Percentiles rank a stretch among this genome's conserved stretches.
These are phyloP conservation scores for Tetrahymena borealis DNA, from an alignment of 73 alveolate species.

Conservation along the genomic window DNA sequence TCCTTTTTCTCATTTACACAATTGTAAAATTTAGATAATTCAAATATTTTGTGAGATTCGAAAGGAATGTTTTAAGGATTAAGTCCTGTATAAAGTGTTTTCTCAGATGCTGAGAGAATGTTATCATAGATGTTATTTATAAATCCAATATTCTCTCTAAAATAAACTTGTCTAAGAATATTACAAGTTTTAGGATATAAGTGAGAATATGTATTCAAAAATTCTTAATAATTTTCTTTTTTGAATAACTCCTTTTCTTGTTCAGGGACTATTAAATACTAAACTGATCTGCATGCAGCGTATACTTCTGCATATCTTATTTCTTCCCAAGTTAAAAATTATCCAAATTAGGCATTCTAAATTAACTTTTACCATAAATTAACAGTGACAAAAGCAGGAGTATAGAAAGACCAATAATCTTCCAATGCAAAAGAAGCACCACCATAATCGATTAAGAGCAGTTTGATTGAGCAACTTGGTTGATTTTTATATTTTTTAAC, in stretches of 20 bases:
- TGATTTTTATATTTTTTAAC: background rate
- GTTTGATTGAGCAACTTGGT: background rate
- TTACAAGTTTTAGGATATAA: background rate
- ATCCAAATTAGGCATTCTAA: background rate
- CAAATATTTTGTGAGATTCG: background rate
- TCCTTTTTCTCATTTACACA: background rate
- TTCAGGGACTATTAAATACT: background rate
- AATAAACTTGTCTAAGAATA: background rate
- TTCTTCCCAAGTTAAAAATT: background rate
- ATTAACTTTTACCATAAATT: background rate
- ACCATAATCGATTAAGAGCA: background rate
- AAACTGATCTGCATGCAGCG: background rate
- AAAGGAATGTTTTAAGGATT: background rate
- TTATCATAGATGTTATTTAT: background rate
- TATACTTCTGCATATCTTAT: background rate
- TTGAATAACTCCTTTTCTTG: background rate
- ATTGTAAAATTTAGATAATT: background rate
- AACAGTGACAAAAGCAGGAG: background rate
- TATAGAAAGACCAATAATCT: background rate
- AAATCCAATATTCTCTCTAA: background rate
- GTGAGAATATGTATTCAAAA: background rate
- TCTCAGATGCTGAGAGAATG: background rate
- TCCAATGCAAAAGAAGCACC: background rate
- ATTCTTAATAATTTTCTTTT: background rate
- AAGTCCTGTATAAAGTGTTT: background rate